These are phyloP conservation scores for Solanum medicagineum DNA, from an alignment of 257 asterid genomes.

Conservation along the genomic window DNA sequence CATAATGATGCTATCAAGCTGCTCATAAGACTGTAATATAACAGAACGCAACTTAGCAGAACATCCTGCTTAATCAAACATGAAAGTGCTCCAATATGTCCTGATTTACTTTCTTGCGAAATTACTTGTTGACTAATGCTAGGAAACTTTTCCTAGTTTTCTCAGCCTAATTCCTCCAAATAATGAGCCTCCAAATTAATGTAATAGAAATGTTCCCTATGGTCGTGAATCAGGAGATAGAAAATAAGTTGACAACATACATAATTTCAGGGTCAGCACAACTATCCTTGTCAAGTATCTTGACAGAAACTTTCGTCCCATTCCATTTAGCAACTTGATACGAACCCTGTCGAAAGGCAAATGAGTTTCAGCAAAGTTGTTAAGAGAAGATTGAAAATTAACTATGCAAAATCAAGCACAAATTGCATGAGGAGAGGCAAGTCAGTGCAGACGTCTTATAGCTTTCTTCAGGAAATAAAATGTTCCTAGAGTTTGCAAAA, in stretches of 20 bases:
- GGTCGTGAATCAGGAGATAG: neutral
- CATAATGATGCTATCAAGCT: neutral
- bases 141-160: neutral
- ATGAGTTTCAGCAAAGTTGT: neutral
- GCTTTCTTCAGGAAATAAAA: neutral
- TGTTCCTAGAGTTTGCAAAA: neutral
- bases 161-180: neutral
- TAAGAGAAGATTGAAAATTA: neutral
- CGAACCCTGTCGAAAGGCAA: conserved; percentile 48
- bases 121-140: neutral
- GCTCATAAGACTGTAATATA: neutral
- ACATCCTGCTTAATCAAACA: neutral
- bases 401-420: neutral
- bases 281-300: conserved; percentile 87
- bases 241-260: conserved; percentile 19
- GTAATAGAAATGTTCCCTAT: neutral
- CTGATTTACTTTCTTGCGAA: neutral
- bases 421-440: neutral
- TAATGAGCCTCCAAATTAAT: neutral
- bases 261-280: conserved; percentile 66
- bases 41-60: neutral
- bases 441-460: neutral
- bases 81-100: neutral
- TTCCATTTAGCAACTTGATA: conserved; percentile 99
- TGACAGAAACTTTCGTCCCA: conserved; percentile 93